Conservation (phyloP, 2,329 filamentous ascomycete genomes). For the Harringtonia aguacate region DNA sequence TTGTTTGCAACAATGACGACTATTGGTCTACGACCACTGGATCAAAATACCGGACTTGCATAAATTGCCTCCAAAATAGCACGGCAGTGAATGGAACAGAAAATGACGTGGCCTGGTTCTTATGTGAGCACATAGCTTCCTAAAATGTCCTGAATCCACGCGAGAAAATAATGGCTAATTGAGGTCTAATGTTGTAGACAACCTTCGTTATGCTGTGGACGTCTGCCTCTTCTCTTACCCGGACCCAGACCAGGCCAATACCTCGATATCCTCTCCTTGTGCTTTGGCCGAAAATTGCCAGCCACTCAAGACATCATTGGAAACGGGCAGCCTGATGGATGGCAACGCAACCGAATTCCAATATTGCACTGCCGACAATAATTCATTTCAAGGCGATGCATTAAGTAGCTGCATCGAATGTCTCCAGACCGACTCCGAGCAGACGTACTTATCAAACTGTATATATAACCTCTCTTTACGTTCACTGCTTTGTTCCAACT, state of each 20-base stretch:
- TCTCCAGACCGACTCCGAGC: conserved; percentile 26
- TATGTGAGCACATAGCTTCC: conserved; percentile 28
- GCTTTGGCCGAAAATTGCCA: conserved; percentile 29
- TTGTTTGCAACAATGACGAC: conserved; percentile 32
- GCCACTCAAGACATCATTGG: conserved; percentile 26
- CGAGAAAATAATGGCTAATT: background rate
- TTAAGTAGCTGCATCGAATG: conserved; percentile 30
- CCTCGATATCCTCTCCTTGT: conserved; percentile 32
- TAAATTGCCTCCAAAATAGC: conserved; percentile 36
- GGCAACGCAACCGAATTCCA: conserved; percentile 19
- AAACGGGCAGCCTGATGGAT: conserved; percentile 19
- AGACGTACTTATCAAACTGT: conserved; percentile 40
- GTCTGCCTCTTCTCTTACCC: conserved; percentile 33
- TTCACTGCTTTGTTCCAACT: background rate
- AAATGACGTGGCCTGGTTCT: conserved; percentile 32
- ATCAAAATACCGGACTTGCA: conserved; percentile 34
- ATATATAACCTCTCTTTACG: conserved; percentile 13
- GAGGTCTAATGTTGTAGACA: conserved; percentile 27
- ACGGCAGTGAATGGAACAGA: conserved; percentile 25
- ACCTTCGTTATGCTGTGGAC: conserved; percentile 35
- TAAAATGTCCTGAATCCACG: too few relatives aligned
- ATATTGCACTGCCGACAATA: conserved; percentile 30
- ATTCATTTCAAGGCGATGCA: conserved; percentile 18
- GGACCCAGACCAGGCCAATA: conserved; percentile 14
- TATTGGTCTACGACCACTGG: conserved; percentile 26